Conservation (phyloP, 495 filamentous ascomycete species). For the Venustampulla echinocandica region DNA sequence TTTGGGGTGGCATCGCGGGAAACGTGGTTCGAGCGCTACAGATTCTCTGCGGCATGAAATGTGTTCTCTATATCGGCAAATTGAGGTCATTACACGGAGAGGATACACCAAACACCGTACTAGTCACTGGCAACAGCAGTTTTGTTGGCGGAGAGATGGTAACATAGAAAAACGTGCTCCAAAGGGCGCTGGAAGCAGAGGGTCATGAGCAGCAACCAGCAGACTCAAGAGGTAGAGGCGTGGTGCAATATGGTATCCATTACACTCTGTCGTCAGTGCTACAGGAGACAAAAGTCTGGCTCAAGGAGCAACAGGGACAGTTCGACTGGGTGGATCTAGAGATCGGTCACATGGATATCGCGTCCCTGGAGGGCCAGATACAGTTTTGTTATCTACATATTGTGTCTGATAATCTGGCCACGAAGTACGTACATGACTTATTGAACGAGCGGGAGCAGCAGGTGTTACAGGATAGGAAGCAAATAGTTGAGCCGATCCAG, state of each 20-base stretch:
- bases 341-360: not conserved
- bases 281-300: not conserved
- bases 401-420: not conserved
- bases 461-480: not conserved
- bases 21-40: not conserved
- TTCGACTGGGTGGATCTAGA: not conserved
- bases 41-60: not conserved
- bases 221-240: no score
- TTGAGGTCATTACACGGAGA: not conserved
- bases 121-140: not conserved
- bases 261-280: not conserved
- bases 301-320: not conserved
- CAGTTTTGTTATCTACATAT: conserved; percentile 5
- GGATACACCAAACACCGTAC: not conserved
- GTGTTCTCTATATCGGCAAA: not conserved
- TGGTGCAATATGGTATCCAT: not conserved
- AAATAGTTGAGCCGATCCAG: not conserved
- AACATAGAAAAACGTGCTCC: not conserved
- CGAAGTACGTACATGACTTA: not conserved
- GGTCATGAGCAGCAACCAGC: no score
- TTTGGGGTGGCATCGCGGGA: conserved; percentile 1
- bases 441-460: not conserved
- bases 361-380: not conserved
- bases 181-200: not conserved
- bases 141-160: not conserved